phyloP scores from a whole-genome alignment of 169 alveolate genomes.

The Eimeria falciformis region DNA sequence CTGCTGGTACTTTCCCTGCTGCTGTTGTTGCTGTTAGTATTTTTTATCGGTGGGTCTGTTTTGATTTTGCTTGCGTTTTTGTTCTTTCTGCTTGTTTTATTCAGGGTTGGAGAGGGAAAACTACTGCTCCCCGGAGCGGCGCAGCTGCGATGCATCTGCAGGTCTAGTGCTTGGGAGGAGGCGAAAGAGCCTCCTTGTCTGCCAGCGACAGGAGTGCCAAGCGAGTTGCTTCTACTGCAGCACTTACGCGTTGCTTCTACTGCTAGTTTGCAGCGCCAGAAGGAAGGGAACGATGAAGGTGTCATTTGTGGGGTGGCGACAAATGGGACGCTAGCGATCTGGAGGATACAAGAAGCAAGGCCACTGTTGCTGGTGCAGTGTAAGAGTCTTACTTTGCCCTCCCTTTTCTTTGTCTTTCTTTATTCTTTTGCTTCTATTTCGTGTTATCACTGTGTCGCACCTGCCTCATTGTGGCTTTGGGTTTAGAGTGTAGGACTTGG shows the following conservation, averaged over 20 bases:
- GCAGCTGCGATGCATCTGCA: slow-evolving; percentile 30
- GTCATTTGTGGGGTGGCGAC: slow-evolving; percentile 54
- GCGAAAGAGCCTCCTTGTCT: slow-evolving; percentile 33
- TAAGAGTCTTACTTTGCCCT: background rate
- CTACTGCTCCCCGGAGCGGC: slow-evolving; percentile 54
- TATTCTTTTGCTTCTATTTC: background rate
- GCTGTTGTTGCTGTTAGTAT: background rate
- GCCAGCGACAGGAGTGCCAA: background rate
- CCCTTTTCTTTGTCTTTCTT: background rate
- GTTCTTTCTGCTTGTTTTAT: background rate
- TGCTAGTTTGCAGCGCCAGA: background rate
- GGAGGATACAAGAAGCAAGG: slow-evolving; percentile 22
- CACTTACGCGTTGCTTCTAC: background rate
- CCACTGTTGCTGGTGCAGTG: slow-evolving; percentile 47
- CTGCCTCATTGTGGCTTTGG: too few relatives aligned
- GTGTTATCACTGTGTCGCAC: background rate
- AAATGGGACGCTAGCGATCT: background rate
- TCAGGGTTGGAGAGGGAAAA: slow-evolving; percentile 42
- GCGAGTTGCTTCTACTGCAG: slow-evolving; percentile 11
- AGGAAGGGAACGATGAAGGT: background rate
- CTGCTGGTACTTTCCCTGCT: background rate
- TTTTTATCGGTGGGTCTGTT: background rate
- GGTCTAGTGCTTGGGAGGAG: slow-evolving; percentile 53
- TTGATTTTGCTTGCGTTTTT: background rate
- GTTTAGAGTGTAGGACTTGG: too few relatives aligned